Base-by-base conservation (phyloP, 2,329 filamentous ascomycete species). In the Fusarium verrucosum region DNA sequence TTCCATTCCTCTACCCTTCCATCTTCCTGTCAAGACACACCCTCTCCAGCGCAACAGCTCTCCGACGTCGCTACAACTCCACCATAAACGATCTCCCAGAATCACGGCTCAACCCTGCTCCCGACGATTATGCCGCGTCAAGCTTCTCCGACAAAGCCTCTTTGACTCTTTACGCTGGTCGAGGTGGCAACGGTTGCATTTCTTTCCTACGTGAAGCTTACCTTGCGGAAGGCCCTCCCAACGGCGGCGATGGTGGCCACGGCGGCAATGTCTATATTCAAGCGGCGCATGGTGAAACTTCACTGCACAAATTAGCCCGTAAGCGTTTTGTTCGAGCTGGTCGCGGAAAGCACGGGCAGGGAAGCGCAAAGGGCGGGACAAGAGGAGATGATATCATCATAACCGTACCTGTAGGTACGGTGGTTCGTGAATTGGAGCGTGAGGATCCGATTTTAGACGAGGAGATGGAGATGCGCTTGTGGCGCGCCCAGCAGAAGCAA, bases 251-350 rank as follows among this genome's bases (percentile, higher is more conserved):
- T 74, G 95, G 95, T 37, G 95, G 95, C 6, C 90, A 88, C 53
- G 95, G 95, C 62, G 95, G 95, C 35, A 96, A 91, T 71, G 83
- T 99, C 67, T 98, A 96, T 76, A 96, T 99, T 56, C 94, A 98
- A 78, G 94, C 95, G 9, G 88, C 96, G 2, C 88, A 91, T 51
- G 92, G 93, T 58, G 91, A 98, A 77, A 98, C 93, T 0, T 97
- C 92, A 50, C 80, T 99, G 61, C 94, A 98, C 79, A 98, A 97
- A 79, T 83, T 99, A 10, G 90, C 92, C 1, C 85, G 94, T 36
- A 83, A 89, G 68, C 88, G 92, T 3, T 86, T 92, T 52, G 78
- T 94, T 46, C 89, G 90, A 57, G 92, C 91, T 0, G 89, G 88
- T 2, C 82, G 88, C 66, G 92, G 92, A n/a, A 90, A 85, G 74